These are phyloP conservation scores for Phytophthora nicotianae DNA, from an alignment of 352 stramenopile species.

Conservation along the genomic window DNA sequence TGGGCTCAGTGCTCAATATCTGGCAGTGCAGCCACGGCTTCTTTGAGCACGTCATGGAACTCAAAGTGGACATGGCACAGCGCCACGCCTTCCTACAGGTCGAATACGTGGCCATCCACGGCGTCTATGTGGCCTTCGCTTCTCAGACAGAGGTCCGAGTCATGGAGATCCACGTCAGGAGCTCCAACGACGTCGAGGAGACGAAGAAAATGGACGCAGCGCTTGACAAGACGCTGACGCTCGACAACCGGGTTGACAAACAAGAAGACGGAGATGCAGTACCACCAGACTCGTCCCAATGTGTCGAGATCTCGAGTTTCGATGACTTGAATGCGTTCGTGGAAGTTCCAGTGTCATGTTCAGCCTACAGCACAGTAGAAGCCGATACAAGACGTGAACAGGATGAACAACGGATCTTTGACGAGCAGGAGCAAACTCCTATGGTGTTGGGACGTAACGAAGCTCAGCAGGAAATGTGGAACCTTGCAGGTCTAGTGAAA, in stretches of 20 bases:
- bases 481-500: slow-evolving; percentile 72
- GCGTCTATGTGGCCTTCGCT: slow-evolving; percentile 74
- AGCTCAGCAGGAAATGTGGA: slow-evolving; percentile 75
- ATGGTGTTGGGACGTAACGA: slow-evolving; percentile 75
- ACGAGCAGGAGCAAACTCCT: slow-evolving; percentile 60
- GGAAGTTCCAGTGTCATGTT: slow-evolving; percentile 59
- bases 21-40: slow-evolving; percentile 87
- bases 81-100: slow-evolving; percentile 73
- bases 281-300: slow-evolving; percentile 52
- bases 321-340: slow-evolving; percentile 57
- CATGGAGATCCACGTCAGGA: slow-evolving; percentile 81
- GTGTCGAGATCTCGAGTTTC: slow-evolving; percentile 42
- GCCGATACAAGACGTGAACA: slow-evolving; percentile 48
- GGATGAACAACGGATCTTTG: slow-evolving; percentile 57
- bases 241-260: slow-evolving; percentile 12
- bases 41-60: slow-evolving; percentile 90
- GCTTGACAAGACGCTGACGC: slow-evolving; percentile 18
- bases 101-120: slow-evolving; percentile 83
- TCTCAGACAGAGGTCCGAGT: slow-evolving; percentile 81
- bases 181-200: slow-evolving; percentile 40
- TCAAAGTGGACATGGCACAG: slow-evolving; percentile 82
- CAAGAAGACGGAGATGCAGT: slow-evolving; percentile 20
- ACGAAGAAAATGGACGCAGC: slow-evolving; percentile 14
- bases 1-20: slow-evolving; percentile 80
- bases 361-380: slow-evolving; percentile 59